phyloP scores from a whole-genome alignment of 1,139 yeast genomes.

The Yamadazyma triangularis region DNA sequence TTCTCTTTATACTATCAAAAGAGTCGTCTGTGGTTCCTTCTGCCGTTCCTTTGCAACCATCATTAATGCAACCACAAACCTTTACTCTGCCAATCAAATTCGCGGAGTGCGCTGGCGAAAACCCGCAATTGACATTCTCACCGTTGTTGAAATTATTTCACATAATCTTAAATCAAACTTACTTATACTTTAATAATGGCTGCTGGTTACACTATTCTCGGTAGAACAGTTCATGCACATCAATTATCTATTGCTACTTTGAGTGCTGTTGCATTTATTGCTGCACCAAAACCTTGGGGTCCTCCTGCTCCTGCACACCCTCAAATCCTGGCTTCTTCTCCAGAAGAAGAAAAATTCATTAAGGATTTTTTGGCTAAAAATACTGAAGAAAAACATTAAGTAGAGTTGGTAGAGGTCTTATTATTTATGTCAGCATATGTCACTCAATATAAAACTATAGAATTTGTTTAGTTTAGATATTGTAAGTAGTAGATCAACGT shows the following conservation, averaged over 20 bases:
- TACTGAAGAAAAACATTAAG: conserved; percentile 32
- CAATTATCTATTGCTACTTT: conserved; percentile 67
- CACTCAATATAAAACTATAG: too few species aligned
- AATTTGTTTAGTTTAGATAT: too few species aligned
- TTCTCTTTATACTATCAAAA: too few species aligned
- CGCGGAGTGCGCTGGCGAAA: not conserved
- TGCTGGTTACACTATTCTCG: conserved; percentile 74
- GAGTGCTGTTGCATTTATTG: conserved; percentile 54
- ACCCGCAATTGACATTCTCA: not conserved
- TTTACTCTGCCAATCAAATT: conserved; percentile 7
- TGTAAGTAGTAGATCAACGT: too few species aligned
- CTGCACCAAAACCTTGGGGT: conserved; percentile 71
- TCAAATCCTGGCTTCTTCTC: conserved; percentile 68
- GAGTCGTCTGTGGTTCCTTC: too few species aligned
- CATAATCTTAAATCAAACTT: too few species aligned
- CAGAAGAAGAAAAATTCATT: conserved; percentile 84
- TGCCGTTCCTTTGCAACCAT: too few species aligned
- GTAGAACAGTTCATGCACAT: conserved; percentile 73
- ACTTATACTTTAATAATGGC: conserved; percentile 60
- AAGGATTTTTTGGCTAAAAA: conserved; percentile 40
- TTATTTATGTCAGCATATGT: too few species aligned
- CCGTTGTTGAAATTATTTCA: not conserved
- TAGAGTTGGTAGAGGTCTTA: too few species aligned
- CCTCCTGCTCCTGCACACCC: conserved; percentile 57
- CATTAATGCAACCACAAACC: conserved; percentile 15